Percentiles rank a stretch among this genome's conserved stretches.
phyloP scores from a whole-genome alignment of 176 grass and related monocot species.

The Pontederia paniculata region DNA sequence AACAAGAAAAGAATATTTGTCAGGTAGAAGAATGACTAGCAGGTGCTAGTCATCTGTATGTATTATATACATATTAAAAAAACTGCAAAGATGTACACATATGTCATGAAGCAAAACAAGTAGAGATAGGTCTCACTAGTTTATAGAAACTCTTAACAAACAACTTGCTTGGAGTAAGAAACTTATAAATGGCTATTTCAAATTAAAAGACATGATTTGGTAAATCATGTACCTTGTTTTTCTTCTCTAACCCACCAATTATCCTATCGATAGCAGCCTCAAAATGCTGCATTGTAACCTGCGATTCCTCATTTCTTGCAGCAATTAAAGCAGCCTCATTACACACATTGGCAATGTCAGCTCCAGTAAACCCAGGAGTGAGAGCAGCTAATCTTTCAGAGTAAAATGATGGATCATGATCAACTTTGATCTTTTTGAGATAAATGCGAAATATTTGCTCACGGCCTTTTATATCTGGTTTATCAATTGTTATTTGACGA shows the following conservation, averaged over 20 bases:
- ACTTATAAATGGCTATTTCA: too few species aligned
- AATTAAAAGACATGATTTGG: background rate
- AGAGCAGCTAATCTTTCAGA: constrained; percentile 85
- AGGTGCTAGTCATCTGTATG: too few species aligned
- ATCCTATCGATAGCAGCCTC: constrained; percentile 82
- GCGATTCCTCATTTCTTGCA: constrained; percentile 45
- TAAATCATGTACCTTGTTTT: constrained; percentile 52
- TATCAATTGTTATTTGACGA: constrained; percentile 79
- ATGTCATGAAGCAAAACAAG: too few species aligned
- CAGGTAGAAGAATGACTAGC: too few species aligned
- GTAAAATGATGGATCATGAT: constrained; percentile 75
- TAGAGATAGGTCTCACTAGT: too few species aligned
- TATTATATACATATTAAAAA: too few species aligned
- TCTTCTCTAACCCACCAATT: constrained; percentile 96
- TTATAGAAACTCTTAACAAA: too few species aligned
- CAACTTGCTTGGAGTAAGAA: too few species aligned
- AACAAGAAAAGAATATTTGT: too few species aligned
- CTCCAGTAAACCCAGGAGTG: constrained; percentile 88
- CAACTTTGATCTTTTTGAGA: constrained; percentile 81
- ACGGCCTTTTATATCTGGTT: constrained; percentile 79
- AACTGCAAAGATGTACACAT: too few species aligned
- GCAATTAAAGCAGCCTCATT: constrained; percentile 84
- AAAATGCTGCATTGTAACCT: constrained; percentile 82
- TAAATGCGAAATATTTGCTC: constrained; percentile 93
- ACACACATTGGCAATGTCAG: constrained; percentile 95